phyloP scores from a whole-genome alignment of 805 yeast genomes.

The Nakazawaea laoshanensis region DNA sequence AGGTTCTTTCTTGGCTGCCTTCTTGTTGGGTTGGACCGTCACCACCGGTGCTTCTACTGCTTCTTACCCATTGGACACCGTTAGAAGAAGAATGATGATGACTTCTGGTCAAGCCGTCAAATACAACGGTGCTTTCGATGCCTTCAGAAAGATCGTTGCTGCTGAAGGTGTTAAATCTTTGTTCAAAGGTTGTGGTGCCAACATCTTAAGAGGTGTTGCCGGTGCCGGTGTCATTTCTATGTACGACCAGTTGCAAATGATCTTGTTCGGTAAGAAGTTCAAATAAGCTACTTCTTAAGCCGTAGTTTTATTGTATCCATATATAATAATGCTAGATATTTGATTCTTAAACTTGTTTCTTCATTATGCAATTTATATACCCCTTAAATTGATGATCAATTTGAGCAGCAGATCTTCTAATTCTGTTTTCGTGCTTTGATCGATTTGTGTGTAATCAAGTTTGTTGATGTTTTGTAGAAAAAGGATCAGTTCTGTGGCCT shows the following conservation, averaged over 20 bases:
- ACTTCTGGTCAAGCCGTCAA: conserved; percentile 98
- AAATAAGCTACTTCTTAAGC: conserved; percentile 31
- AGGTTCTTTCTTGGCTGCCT: conserved; percentile 91
- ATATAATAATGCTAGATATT: neutral
- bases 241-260: conserved; percentile 94
- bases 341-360: neutral
- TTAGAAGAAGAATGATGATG: conserved; percentile 99
- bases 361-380: conserved; percentile 1
- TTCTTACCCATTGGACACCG: conserved; percentile 98
- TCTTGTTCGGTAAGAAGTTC: conserved; percentile 94
- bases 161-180: conserved; percentile 90
- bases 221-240: conserved; percentile 99
- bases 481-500: no score
- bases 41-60: conserved; percentile 98
- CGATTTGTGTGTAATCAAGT: no score
- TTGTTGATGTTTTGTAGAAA: no score
- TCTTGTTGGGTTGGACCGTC: conserved; percentile 95
- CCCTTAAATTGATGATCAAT: conserved; percentile 5
- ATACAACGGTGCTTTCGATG: conserved; percentile 92
- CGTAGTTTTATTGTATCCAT: neutral
- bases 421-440: neutral
- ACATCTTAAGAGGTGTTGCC: conserved; percentile 99
- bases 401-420: conserved; percentile 3
- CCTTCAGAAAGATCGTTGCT: conserved; percentile 85
- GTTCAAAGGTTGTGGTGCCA: conserved; percentile 99